Evolutionary conservation across 2,329 filamentous ascomycete genomes (phyloP), one percentile per base, ranked within the genome.

Genomic region (Alternaria sp.): DNA sequence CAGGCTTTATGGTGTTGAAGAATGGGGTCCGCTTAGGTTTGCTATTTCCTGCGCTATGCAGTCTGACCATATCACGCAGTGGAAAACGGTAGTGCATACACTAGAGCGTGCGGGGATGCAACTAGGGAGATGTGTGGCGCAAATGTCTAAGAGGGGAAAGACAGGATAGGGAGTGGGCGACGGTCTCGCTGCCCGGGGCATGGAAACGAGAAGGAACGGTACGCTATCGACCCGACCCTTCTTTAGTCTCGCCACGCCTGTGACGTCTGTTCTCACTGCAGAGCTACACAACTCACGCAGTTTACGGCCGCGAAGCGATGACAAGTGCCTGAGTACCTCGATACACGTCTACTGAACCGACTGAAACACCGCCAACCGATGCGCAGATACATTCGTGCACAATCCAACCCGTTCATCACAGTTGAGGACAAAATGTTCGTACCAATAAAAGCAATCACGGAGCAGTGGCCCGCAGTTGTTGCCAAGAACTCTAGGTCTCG

Each of bases 31-130:
- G 44, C 49, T 62, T 64, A 69, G 65, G 66, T 62, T 64, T 70
- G 66, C 66, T 62, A 61, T 64, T 50, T 59, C 21, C n/a, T 51
- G 15, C 60, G 66, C 64, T 68, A 70, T 60, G 57, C 54, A 7
- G 44, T 61, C 44, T 57, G 58, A 23, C 46, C 32, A 19, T 45
- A 55, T 59, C 59, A 54, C 54, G 26, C 26, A 30, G 50, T 11
- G 40, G 13, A 40, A 12, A 19, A 17, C 30, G 21, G 21, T 30
- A 17, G 51, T 45, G 43, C 26, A 56, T 36, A 30, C 21, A 44
- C n/a, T 26, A 26, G 21, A 9, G 5, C 12, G 54, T 32, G 51
- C 44, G 32, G 54, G 23, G 13, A 55, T 46, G 25, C 11, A 23
- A 12, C n/a, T 8, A 19, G 25, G 12, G 26, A 8, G n/a, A 44